Conservation (phyloP, 371 early-diverging fungal genomes). For the Apophysomyces elegans region DNA sequence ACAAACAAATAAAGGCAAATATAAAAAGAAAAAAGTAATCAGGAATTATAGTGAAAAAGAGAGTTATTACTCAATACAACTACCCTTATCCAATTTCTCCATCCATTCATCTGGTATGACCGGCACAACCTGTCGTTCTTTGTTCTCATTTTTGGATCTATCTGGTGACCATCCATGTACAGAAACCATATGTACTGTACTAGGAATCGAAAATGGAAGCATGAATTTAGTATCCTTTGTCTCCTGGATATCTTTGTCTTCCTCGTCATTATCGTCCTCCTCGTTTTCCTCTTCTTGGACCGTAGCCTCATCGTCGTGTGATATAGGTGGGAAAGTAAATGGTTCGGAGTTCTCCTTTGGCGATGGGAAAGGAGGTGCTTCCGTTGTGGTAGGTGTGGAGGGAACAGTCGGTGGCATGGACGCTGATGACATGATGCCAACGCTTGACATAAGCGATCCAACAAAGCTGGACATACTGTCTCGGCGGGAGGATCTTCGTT, state of each 20-base stretch:
- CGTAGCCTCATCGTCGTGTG: slow-evolving; percentile 4
- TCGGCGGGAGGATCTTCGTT: slow-evolving; percentile 36
- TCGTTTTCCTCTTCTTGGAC: slow-evolving; percentile 13
- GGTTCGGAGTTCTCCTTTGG: slow-evolving; percentile 12
- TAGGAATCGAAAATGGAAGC: slow-evolving; percentile 58
- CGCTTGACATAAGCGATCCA: slow-evolving; percentile 34
- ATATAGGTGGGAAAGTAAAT: slow-evolving; percentile 8
- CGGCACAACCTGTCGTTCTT: slow-evolving; percentile 40
- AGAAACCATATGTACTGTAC: slow-evolving; percentile 34
- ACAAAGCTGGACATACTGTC: slow-evolving; percentile 37
- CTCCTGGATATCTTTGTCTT: slow-evolving; percentile 44
- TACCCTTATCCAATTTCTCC: slow-evolving; percentile 48
- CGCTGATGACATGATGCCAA: slow-evolving; percentile 25
- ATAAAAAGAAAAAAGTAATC: background rate
- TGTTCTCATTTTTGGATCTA: slow-evolving; percentile 24
- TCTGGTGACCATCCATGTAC: slow-evolving; percentile 38
- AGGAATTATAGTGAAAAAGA: slow-evolving; percentile 4
- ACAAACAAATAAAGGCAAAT: background rate
- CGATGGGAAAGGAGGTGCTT: slow-evolving; percentile 19
- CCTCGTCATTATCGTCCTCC: slow-evolving; percentile 37
- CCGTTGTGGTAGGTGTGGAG: slow-evolving; percentile 17
- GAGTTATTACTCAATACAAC: slow-evolving; percentile 3
- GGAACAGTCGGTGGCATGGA: slow-evolving; percentile 27
- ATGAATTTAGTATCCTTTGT: slow-evolving; percentile 53
- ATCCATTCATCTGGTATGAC: slow-evolving; percentile 57